Evolutionary conservation across 2,329 filamentous ascomycete genomes (phyloP).

Genomic region (Balansia obtecta): DNA sequence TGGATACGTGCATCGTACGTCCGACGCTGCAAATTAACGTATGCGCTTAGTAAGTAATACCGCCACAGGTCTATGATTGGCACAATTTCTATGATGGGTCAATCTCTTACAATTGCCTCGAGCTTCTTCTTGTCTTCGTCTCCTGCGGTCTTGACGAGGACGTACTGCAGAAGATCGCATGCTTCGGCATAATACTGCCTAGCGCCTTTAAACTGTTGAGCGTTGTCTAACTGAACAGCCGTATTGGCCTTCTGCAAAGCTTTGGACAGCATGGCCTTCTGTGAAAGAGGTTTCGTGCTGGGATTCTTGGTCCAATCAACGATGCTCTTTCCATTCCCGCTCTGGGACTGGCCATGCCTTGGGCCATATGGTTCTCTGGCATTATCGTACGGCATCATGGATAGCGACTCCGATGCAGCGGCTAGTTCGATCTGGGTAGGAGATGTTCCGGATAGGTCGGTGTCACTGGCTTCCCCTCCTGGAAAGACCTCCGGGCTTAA

Average conservation of each 20-base stretch:
- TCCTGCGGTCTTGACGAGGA: slow-evolving; percentile 71
- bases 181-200: slow-evolving; percentile 86
- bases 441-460: slow-evolving; percentile 10
- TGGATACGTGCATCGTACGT: slow-evolving; percentile 86
- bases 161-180: slow-evolving; percentile 75
- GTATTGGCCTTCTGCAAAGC: slow-evolving; percentile 92
- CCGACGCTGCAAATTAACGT: slow-evolving; percentile 44
- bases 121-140: slow-evolving; percentile 84
- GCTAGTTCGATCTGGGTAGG: slow-evolving; percentile 2
- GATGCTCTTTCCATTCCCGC: slow-evolving; percentile 21
- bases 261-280: slow-evolving; percentile 95
- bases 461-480: slow-evolving; percentile 6
- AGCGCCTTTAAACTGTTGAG: slow-evolving; percentile 84
- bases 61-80: neutral
- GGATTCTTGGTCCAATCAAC: slow-evolving; percentile 17
- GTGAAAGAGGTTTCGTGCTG: slow-evolving; percentile 44
- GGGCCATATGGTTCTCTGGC: slow-evolving; percentile 16
- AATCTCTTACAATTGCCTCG: slow-evolving; percentile 73
- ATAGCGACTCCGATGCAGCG: slow-evolving; percentile 4
- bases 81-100: neutral
- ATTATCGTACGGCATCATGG: slow-evolving; percentile 20
- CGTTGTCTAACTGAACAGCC: slow-evolving; percentile 90
- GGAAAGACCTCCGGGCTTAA: slow-evolving; percentile 5
- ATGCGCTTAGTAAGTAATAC: neutral
- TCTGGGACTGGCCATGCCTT: slow-evolving; percentile 18